Evolutionary conservation across 2,329 filamentous ascomycete species (phyloP), one percentile per base, ranked within the genome.

Genomic region (Alternaria sp.): DNA sequence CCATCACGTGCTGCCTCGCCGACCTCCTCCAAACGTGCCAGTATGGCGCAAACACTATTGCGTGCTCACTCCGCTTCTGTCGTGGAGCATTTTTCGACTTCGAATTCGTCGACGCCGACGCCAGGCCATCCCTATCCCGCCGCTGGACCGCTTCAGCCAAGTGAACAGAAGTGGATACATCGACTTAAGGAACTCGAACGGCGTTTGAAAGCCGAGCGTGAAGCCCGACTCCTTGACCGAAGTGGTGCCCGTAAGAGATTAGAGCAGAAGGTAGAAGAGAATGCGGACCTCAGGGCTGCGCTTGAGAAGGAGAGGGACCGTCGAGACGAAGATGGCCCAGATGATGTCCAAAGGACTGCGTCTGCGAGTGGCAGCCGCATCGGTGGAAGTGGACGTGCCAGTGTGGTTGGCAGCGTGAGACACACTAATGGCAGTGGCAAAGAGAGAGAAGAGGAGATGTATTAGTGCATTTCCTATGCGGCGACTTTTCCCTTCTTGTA

Each of bases 151-250:
- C 70, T 81, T 26, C 80, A 83, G 53, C 82, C 83, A 2, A 84
- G 84, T 43, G 91, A 95, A 70, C 90, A 92, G 68, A 88, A 91
- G 69, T 97, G 93, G 93, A 89, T 96, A 67, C 88, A 97, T 67
- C 85, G 96, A 7, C 84, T 98, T 32, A 89, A 93, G 61, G 94
- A 98, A 76, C 83, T 98, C 70, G 96, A 99, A 83, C 87, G 90
- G 68, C 89, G 96, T 71, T 84, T 99, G 17, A 97, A 97, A 79
- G 90, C 92, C 49, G 96, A 99, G 82, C 85, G 96, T 13, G 96
- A 98, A 80, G 93, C 90, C 1, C 84, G 96, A 47, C 84, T 96
- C 57, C 84, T 97, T 61, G 96, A 99, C 81, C 88, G 96, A 4
- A 91, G 87, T 51, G 93, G 93, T 23, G 95, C 95, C 26, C 84